Conservation (phyloP, 345 rosid genomes). For the Salix viminalis region DNA sequence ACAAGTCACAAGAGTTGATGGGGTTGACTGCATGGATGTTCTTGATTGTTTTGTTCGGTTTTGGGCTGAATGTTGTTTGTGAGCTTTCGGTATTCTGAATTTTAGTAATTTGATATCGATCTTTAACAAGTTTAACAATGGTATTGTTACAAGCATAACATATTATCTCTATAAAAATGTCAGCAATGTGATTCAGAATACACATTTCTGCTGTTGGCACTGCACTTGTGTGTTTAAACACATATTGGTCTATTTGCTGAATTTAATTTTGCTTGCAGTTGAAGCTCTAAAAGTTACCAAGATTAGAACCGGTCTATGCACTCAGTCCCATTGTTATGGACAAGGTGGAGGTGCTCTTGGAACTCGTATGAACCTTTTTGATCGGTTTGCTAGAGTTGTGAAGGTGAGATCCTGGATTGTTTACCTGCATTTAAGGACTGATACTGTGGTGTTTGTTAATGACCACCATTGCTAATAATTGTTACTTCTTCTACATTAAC, state of each 20-base stretch:
- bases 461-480: not conserved
- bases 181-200: not conserved
- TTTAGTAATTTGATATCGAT: not conserved
- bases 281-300: slow-evolving; percentile 15
- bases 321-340: slow-evolving; percentile 28
- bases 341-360: slow-evolving; percentile 54
- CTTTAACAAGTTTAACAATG: not conserved
- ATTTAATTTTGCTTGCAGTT: slow-evolving; percentile 15
- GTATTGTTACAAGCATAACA: not conserved
- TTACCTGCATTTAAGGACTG: not conserved
- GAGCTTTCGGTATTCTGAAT: not conserved
- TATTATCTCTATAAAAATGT: not conserved
- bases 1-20: not conserved
- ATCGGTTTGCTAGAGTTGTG: slow-evolving; percentile 65
- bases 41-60: not conserved
- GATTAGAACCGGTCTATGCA: slow-evolving; percentile 5
- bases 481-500: not conserved
- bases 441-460: not conserved
- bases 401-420: slow-evolving; percentile 40
- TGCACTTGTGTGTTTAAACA: not conserved
- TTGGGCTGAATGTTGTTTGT: not conserved
- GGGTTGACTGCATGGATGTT: not conserved
- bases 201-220: not conserved
- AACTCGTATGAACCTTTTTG: slow-evolving; percentile 60
- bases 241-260: not conserved